These are phyloP conservation scores for Geosmithia putterillii DNA, from an alignment of 2,329 filamentous ascomycete species.

Conservation along the genomic window DNA sequence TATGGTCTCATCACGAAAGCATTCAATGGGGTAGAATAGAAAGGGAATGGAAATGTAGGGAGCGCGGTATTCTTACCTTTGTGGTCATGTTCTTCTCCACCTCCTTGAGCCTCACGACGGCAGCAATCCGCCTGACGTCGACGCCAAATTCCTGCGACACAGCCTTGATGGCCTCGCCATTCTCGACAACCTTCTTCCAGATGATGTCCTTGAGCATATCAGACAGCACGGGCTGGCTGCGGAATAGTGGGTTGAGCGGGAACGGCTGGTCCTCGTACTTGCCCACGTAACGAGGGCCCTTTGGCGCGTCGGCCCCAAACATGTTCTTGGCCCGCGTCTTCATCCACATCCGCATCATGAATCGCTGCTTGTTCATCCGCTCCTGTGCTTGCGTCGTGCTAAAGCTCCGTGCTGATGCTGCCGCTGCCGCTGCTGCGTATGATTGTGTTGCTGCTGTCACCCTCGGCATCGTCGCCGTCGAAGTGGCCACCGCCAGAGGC, in stretches of 20 bases:
- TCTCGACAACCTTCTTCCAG: conserved; percentile 52
- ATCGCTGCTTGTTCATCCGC: conserved; percentile 10
- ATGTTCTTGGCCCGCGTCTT: conserved; percentile 9
- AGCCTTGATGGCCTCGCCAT: conserved; percentile 57
- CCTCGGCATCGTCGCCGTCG: conserved; percentile 14
- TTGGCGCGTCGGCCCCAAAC: conserved; percentile 8
- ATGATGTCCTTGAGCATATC: conserved; percentile 63
- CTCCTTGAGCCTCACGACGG: conserved; percentile 75
- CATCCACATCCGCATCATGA: conserved; percentile 26
- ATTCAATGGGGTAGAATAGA: conserved; percentile 6
- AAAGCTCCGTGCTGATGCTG: conserved; percentile 15
- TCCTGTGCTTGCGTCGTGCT: conserved; percentile 18
- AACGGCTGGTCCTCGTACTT: conserved; percentile 45
- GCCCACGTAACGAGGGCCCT: conserved; percentile 23
- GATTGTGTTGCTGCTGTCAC: neutral
- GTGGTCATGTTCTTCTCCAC: conserved; percentile 67
- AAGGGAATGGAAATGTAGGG: conserved; percentile 2
- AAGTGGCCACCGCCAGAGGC: conserved; percentile 14
- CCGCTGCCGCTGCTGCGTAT: neutral
- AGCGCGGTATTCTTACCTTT: conserved; percentile 47
- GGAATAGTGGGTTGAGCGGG: conserved; percentile 60
- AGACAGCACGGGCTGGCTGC: conserved; percentile 60
- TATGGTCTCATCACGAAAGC: conserved; percentile 44
- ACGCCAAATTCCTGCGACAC: conserved; percentile 69
- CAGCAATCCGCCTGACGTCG: conserved; percentile 73